phyloP scores from a whole-genome alignment of 2,329 filamentous ascomycete genomes.

The Arthrobotrys conoides region DNA sequence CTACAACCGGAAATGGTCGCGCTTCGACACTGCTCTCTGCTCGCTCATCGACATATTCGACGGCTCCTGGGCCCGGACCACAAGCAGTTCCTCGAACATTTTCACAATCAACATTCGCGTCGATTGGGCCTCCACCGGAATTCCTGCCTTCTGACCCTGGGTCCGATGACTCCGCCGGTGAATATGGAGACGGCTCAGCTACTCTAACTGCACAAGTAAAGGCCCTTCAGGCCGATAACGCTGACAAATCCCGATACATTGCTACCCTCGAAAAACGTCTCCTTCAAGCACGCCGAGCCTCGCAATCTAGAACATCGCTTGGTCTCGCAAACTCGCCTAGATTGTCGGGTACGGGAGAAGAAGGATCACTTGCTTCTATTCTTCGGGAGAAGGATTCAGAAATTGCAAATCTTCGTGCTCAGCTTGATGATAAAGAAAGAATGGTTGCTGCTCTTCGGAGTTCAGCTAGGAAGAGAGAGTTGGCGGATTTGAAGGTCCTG shows the following conservation, averaged over 20 bases:
- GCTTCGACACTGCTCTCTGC: constrained; percentile 47
- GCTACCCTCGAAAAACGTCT: constrained; percentile 91
- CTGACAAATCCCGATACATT: constrained; percentile 98
- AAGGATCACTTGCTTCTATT: constrained; percentile 80
- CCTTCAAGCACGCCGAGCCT: constrained; percentile 88
- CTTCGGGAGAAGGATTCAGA: constrained; percentile 92
- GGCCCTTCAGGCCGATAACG: constrained; percentile 92
- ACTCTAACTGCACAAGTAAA: constrained; percentile 86
- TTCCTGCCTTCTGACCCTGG: constrained; percentile 71
- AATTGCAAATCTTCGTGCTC: constrained; percentile 88
- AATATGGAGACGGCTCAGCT: constrained; percentile 88
- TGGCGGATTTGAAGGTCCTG: constrained; percentile 74
- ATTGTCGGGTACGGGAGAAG: constrained; percentile 74
- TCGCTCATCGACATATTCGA: constrained; percentile 70
- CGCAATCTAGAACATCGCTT: constrained; percentile 87
- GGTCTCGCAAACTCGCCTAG: constrained; percentile 75
- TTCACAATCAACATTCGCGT: constrained; percentile 70
- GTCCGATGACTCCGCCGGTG: constrained; percentile 78
- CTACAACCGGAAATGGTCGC: constrained; percentile 73
- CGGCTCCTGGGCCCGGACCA: constrained; percentile 76
- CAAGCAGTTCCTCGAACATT: constrained; percentile 68
- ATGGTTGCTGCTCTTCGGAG: constrained; percentile 91
- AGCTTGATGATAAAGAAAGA: constrained; percentile 92
- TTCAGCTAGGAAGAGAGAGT: constrained; percentile 86
- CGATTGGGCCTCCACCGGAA: constrained; percentile 68